Evolutionary conservation across 2,329 filamentous ascomycete species (phyloP), one percentile per base, ranked within the genome.

Genomic region (Fusarium brachygibbosum): DNA sequence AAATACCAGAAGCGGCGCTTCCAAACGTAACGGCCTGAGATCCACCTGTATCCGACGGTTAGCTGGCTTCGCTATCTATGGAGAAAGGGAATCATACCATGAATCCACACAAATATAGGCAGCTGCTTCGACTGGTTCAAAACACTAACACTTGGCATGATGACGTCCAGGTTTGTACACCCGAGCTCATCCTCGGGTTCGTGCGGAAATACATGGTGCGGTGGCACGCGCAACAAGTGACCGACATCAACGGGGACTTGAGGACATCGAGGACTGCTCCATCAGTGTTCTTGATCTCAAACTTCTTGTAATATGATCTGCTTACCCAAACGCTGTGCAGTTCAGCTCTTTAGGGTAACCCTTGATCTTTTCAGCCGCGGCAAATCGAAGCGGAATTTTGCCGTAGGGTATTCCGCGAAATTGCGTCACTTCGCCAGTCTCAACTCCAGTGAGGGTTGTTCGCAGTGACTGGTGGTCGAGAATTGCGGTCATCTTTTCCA

Each of bases 101-200:
- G 80, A 17, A 84, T 81, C 81, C 82, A 84, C 13, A 84, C 61
- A 11, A 83, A 48, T 13, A 84, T 81, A 1, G 82, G 82, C 1
- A 82, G 52, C 3, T 62, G 56, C 0, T 28, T 45, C 6, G 48
- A 29, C 0, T 11, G 31, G 0, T 46, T 10, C 5, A 40, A 13
- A 2, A 67, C 64, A 0, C 14, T 19, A 5, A 31, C 7, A 7
- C 29, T 23, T 76, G 81, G 19, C 72, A 65, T 6, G 72, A 79
- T 5, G 1, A 84, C 76, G 23, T 83, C 81, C 4, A 84, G 34
- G 52, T 83, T 84, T 42, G 82, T 65, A 46, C 82, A 84, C 21
- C 74, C 71, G 7, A 83, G 80, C 63, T 84, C 82, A 51, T 83
- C 79, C 59, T 83, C 78, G 0, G 63, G 66, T 35, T 81, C 79